These are phyloP conservation scores for Chaetomiaceae sp. DNA, from an alignment of 2,329 filamentous ascomycete species.

Conservation along the genomic window DNA sequence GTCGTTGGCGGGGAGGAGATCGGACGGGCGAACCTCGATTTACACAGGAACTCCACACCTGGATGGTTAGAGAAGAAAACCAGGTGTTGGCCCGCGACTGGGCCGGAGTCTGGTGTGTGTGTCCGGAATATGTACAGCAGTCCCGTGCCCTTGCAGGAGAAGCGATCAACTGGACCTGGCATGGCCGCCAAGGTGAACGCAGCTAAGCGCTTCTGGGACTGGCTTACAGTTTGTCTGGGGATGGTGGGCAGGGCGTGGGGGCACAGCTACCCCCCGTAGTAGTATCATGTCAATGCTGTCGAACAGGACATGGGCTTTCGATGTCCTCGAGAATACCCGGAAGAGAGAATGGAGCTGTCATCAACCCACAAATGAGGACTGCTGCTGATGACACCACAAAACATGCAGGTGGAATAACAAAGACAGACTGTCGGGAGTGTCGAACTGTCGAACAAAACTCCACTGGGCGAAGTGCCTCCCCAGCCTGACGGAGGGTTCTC, in stretches of 20 bases:
- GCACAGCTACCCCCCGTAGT: no score
- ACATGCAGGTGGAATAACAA: no score
- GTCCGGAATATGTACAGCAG: not conserved
- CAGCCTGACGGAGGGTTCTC: no score
- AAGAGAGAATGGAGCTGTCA: no score
- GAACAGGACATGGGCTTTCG: not conserved
- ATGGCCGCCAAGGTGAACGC: not conserved
- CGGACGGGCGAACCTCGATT: not conserved
- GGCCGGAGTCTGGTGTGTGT: not conserved
- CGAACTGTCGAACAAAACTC: no score
- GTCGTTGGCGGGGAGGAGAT: not conserved
- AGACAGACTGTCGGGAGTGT: no score
- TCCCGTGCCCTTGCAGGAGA: not conserved
- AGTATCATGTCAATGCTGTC: not conserved
- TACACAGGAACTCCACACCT: not conserved
- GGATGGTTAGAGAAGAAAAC: not conserved
- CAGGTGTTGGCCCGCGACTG: not conserved
- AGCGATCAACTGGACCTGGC: not conserved
- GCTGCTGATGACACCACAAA: no score
- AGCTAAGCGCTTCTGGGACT: not conserved
- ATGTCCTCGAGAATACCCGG: no score
- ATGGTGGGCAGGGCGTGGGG: slow-evolving; percentile 2
- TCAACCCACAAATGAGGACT: no score
- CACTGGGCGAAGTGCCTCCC: no score
- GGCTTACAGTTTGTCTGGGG: slow-evolving; percentile 1